Percentiles rank a stretch among this genome's conserved stretches.
Conservation (phyloP, 2,329 filamentous ascomycete genomes). For the Diaporthe capsici region DNA sequence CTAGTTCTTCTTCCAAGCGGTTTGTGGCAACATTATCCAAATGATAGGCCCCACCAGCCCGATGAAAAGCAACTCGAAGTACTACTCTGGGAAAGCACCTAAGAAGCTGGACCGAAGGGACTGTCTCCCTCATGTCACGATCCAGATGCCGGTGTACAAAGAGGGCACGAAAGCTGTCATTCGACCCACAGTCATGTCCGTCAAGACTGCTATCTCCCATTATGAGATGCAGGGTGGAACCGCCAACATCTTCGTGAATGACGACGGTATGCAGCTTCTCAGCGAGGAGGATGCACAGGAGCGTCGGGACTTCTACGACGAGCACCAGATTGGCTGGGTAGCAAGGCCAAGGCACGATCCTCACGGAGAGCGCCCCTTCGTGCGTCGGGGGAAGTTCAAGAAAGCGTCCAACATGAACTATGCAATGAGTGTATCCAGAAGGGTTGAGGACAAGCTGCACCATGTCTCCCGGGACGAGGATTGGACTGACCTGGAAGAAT, state of each 20-base stretch:
- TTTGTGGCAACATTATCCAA: conserved; percentile 34
- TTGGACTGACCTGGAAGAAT: conserved; percentile 80
- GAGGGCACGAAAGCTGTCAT: conserved; percentile 84
- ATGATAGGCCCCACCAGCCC: conserved; percentile 76
- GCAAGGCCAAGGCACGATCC: conserved; percentile 75
- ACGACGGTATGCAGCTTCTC: conserved; percentile 80
- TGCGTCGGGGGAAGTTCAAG: conserved; percentile 76
- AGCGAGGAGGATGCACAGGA: conserved; percentile 60
- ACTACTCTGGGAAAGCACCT: conserved; percentile 80
- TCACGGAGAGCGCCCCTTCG: conserved; percentile 65
- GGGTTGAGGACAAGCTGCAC: conserved; percentile 78
- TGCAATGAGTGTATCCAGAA: conserved; percentile 76
- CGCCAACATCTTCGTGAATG: conserved; percentile 83
- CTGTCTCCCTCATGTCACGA: conserved; percentile 80
- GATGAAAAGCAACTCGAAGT: conserved; percentile 82
- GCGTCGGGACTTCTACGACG: conserved; percentile 67
- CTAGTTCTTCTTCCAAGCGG: conserved; percentile 38
- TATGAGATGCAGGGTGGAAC: conserved; percentile 84
- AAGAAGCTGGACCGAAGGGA: conserved; percentile 64
- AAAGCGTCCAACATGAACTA: conserved; percentile 84
- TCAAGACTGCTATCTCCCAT: conserved; percentile 83
- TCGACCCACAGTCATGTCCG: conserved; percentile 80
- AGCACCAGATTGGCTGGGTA: conserved; percentile 79
- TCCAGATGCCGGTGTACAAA: conserved; percentile 92
- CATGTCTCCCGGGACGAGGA: conserved; percentile 67